phyloP scores from a whole-genome alignment of 352 stramenopile species.

The Phytophthora macrochlamydospora region DNA sequence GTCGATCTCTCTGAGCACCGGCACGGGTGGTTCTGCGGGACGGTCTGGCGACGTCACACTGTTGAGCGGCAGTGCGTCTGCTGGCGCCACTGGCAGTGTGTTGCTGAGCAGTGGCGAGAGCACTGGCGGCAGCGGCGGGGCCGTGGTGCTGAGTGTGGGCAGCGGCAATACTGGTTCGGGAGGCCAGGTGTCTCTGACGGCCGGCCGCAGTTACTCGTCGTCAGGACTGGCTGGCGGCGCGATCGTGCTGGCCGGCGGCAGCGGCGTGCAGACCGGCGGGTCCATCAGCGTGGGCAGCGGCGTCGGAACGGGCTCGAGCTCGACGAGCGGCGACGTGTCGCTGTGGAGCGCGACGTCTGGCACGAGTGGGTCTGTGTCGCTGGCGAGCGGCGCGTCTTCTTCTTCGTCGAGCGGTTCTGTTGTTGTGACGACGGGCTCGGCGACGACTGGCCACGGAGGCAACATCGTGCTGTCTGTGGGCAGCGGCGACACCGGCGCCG shows the following conservation, averaged over 20 bases:
- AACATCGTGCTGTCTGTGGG: conserved; percentile 22
- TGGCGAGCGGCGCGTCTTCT: conserved; percentile 9
- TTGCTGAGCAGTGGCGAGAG: conserved; percentile 2
- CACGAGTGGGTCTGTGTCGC: conserved; percentile 14
- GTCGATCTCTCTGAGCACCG: conserved; percentile 10
- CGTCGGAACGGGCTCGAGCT: conserved; percentile 1
- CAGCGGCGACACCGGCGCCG: conserved; percentile 8
- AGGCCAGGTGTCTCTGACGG: conserved; percentile 8
- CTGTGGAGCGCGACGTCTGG: conserved; percentile 10
- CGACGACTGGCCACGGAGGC: conserved; percentile 10
- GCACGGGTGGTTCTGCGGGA: not conserved
- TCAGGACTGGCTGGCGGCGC: not conserved
- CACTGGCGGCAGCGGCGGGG: conserved; percentile 9
- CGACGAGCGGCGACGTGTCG: not conserved
- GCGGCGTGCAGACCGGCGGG: not conserved
- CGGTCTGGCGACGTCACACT: not conserved
- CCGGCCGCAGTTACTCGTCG: conserved; percentile 1
- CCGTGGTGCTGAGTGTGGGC: conserved; percentile 11
- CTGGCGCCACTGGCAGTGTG: not conserved
- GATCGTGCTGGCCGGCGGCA: conserved; percentile 1
- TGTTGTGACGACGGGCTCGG: conserved; percentile 9
- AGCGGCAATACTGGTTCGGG: conserved; percentile 4
- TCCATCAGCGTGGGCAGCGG: not conserved
- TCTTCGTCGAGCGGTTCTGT: not conserved
- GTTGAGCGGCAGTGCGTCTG: not conserved